Evolutionary conservation across 2,329 filamentous ascomycete species (phyloP), one percentile per base, ranked within the genome.

Genomic region (Torrubiella hemipterigena): DNA sequence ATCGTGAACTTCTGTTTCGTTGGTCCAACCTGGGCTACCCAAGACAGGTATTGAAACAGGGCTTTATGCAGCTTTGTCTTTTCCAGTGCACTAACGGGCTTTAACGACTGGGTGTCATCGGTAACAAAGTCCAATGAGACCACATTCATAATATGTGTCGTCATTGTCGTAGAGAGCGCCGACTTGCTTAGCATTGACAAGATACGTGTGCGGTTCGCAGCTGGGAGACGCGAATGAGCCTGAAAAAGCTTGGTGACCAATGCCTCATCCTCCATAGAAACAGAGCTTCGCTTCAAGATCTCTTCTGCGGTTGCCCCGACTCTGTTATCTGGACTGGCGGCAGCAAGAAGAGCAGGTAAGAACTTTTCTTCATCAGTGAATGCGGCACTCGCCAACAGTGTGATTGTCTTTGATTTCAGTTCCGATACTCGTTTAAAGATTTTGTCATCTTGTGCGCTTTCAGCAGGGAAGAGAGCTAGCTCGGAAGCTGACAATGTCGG

Each of bases 291-390:
- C 55, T 95, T 98, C 41, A 96, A 56, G 29, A 93, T 73, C 44
- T 94, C 86, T 34, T 95, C 85, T 0, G 83, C 89, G n/a, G 84
- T 61, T n/a, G 81, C 75, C 9, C 82, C 77, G 22, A 95, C 77
- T 7, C 80, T 73, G 21, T 78, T 84, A 41, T 95, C 91, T 2
- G 77, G 62, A 54, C 87, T 87, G 1, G 85, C 78, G 17, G 85
- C 79, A 5, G 87, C 86, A 49, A 82, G 86, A 2, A 96, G 57
- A 1, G 85, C 81, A 1, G 89, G 81, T 10, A 95, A 54, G 44
- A 95, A 85, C 19, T 86, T 77, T 48, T 96, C 83, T 1, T 74
- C 58, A 38, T 95, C 85, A 0, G 63, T 77, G 53, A 98, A 96
- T 6, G 87, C 77, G 5, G 84, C 86, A 47, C 84, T 94, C 3